phyloP scores from a whole-genome alignment of 2,329 filamentous ascomycete genomes.

The Talaromyces rugulosus region DNA sequence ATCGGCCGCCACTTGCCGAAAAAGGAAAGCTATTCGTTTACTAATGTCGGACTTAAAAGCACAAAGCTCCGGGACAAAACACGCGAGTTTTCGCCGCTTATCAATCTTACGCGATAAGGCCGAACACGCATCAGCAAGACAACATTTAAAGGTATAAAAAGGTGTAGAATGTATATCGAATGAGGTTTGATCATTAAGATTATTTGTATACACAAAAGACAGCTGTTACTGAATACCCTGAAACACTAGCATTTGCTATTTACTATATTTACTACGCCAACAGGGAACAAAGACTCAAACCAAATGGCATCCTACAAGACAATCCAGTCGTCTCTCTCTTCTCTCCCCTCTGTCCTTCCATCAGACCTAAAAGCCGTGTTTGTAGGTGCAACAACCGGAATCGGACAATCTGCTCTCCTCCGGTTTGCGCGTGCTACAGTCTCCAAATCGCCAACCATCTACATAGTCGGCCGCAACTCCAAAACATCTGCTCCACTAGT shows the following conservation, averaged over 20 bases:
- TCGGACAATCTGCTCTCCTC: background rate
- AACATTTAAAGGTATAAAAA: background rate
- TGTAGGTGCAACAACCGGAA: conserved; percentile 6
- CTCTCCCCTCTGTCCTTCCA: background rate
- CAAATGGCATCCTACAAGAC: background rate
- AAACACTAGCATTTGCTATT: background rate
- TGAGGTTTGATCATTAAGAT: background rate
- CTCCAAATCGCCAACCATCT: background rate
- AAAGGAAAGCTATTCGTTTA: background rate
- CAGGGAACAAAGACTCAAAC: background rate
- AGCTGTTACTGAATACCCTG: background rate
- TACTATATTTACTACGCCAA: background rate
- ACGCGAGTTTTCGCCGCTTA: background rate
- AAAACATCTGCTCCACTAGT: background rate
- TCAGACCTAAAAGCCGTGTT: background rate
- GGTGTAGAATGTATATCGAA: background rate
- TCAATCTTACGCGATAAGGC: background rate
- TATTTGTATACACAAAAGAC: background rate
- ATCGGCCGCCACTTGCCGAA: background rate
- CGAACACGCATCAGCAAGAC: background rate
- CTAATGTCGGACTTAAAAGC: background rate
- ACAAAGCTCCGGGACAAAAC: too few species aligned
- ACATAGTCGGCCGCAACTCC: conserved; percentile 2
- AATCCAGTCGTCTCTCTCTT: background rate
- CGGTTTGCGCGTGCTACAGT: background rate